phyloP scores from a whole-genome alignment of 2,329 filamentous ascomycete species.

The Fusarium sp. region DNA sequence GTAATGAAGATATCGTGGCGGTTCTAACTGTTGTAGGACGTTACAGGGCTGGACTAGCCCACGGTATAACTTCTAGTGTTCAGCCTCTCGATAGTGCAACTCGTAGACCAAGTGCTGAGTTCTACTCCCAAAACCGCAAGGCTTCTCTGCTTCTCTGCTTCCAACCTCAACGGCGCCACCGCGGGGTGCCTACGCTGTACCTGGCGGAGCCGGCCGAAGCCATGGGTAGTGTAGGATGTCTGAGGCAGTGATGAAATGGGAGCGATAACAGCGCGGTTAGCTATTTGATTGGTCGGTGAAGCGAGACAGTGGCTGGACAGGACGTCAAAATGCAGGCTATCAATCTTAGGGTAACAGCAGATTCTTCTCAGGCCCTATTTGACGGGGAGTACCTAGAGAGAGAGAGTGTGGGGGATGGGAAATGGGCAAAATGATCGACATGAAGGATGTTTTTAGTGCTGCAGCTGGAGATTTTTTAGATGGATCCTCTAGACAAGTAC shows the following conservation, averaged over 20 bases:
- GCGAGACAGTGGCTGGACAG: conserved; percentile 2
- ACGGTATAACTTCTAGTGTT: conserved; percentile 14
- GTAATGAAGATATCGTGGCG: background rate
- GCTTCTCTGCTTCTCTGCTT: conserved; percentile 4
- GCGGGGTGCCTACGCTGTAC: conserved; percentile 22
- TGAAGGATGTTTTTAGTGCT: conserved; percentile 26
- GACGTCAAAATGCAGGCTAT: conserved; percentile 18
- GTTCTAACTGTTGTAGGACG: conserved; percentile 16
- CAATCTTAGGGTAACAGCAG: background rate
- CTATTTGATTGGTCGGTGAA: conserved; percentile 23
- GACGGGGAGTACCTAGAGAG: conserved; percentile 28
- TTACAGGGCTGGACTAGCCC: conserved; percentile 25
- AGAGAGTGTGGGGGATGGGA: conserved; percentile 24
- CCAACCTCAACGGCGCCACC: conserved; percentile 17
- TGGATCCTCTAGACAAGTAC: conserved; percentile 10
- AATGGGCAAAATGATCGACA: conserved; percentile 27
- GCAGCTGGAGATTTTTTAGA: conserved; percentile 5
- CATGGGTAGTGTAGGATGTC: background rate
- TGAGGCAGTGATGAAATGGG: background rate
- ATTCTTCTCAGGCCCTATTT: conserved; percentile 11
- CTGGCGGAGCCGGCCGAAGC: conserved; percentile 45
- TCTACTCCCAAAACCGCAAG: conserved; percentile 18
- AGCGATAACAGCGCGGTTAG: conserved; percentile 21
- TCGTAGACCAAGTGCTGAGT: background rate
- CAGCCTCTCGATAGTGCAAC: conserved; percentile 14